A percentile compares a stretch with the other conserved stretches of the same genome.
Conservation (phyloP, 306 rosid genomes). For the Hippophae tibetana region DNA sequence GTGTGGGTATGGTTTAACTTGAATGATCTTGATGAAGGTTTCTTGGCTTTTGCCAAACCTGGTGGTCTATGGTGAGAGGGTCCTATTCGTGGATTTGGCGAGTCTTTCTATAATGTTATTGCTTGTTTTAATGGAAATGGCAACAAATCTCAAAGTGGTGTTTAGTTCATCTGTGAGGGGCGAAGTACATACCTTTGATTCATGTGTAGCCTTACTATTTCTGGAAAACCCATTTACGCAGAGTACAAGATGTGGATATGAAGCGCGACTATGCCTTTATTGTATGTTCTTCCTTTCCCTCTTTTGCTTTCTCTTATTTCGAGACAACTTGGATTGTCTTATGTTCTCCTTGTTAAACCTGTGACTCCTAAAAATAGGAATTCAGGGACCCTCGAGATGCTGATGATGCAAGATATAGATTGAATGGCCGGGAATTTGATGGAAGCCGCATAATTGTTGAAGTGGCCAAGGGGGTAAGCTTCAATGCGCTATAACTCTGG, state of each 20-base stretch:
- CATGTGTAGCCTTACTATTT: constrained; percentile 49
- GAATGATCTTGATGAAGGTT: constrained; percentile 55
- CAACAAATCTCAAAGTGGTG: constrained; percentile 44
- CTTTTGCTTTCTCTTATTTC: background rate
- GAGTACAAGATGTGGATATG: constrained; percentile 57
- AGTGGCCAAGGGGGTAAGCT: constrained; percentile 38
- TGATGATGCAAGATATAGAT: constrained; percentile 41
- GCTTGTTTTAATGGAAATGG: constrained; percentile 46
- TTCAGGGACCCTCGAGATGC: constrained; percentile 40
- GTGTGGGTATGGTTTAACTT: constrained; percentile 43
- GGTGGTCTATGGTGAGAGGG: constrained; percentile 53
- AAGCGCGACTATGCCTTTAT: constrained; percentile 49
- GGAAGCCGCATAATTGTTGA: constrained; percentile 42
- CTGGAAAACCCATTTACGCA: constrained; percentile 41
- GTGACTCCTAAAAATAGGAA: constrained; percentile 18
- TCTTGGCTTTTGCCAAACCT: constrained; percentile 50
- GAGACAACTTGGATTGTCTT: background rate
- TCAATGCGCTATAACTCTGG: no score
- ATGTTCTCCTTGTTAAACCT: background rate
- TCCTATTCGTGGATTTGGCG: constrained; percentile 52
- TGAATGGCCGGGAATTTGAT: constrained; percentile 37
- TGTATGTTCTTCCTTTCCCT: constrained; percentile 25
- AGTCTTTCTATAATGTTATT: constrained; percentile 49
- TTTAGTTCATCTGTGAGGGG: constrained; percentile 52
- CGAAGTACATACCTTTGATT: constrained; percentile 48